phyloP scores from a whole-genome alignment of 495 filamentous ascomycete species.

The Bombardia bombarda region DNA sequence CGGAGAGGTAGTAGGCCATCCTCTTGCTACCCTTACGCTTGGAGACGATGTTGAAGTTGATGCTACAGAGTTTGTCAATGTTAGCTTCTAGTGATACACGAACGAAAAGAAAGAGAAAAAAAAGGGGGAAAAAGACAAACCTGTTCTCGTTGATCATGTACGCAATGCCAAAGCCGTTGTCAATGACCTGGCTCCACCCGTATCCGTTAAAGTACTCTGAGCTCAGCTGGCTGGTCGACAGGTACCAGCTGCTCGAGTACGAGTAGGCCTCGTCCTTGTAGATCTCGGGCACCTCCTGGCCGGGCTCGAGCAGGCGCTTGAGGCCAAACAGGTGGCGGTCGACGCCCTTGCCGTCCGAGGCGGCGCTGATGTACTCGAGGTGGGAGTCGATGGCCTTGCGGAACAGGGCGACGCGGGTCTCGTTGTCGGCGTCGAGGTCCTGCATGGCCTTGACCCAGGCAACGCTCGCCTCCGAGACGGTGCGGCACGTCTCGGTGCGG shows the following conservation, averaged over 20 bases:
- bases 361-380: constrained; percentile 81
- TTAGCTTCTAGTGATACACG: neutral
- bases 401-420: constrained; percentile 65
- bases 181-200: constrained; percentile 98
- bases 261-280: constrained; percentile 79
- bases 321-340: constrained; percentile 96
- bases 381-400: constrained; percentile 74
- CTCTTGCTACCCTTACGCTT: constrained; percentile 85
- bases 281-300: constrained; percentile 72
- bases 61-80: constrained; percentile 34
- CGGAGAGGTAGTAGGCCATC: constrained; percentile 91
- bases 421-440: constrained; percentile 50
- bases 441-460: constrained; percentile 86
- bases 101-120: constrained; percentile 1
- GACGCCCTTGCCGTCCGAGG: constrained; percentile 85
- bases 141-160: constrained; percentile 99
- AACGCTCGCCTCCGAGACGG: constrained; percentile 84
- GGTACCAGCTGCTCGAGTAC: constrained; percentile 84
- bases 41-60: constrained; percentile 97
- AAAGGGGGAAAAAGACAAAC: constrained; percentile 28
- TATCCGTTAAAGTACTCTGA: constrained; percentile 99
- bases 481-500: constrained; percentile 91
- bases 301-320: constrained; percentile 79
- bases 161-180: constrained; percentile 92
- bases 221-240: constrained; percentile 83